phyloP scores from a whole-genome alignment of 2,329 filamentous ascomycete genomes.

The Colletotrichum tofieldiae region DNA sequence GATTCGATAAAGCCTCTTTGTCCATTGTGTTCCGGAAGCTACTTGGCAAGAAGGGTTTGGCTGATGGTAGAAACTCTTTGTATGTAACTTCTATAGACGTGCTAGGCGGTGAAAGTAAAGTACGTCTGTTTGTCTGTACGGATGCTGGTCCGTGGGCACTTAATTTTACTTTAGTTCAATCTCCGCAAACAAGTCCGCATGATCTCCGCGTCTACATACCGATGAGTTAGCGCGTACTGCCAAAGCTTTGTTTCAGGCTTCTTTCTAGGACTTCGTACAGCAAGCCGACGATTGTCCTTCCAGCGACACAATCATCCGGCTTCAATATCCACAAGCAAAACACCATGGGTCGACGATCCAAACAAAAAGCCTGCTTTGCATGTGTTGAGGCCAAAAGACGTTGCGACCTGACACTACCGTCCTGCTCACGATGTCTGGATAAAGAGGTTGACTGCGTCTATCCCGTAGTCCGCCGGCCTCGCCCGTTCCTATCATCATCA shows the following conservation, averaged over 20 bases:
- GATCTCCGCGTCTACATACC: neutral
- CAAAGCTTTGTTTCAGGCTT: slow-evolving; percentile 1
- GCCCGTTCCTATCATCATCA: neutral
- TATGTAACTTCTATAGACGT: neutral
- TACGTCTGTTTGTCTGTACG: neutral
- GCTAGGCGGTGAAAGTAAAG: too few species aligned
- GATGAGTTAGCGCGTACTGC: neutral
- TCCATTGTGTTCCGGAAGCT: neutral
- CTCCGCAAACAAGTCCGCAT: slow-evolving; percentile 6
- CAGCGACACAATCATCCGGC: neutral
- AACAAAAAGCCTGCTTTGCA: slow-evolving; percentile 31
- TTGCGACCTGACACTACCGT: slow-evolving; percentile 28
- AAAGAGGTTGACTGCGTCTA: slow-evolving; percentile 28
- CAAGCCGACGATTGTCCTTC: neutral
- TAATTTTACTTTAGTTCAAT: neutral
- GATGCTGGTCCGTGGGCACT: slow-evolving; percentile 2
- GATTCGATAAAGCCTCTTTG: neutral
- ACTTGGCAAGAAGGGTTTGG: neutral
- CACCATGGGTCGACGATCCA: slow-evolving; percentile 27
- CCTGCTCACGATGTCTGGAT: slow-evolving; percentile 31
- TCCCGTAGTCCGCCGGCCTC: slow-evolving; percentile 7
- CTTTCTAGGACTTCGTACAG: neutral
- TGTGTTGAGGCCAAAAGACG: slow-evolving; percentile 33
- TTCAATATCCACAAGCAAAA: neutral
- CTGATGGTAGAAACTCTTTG: neutral